phyloP scores from a whole-genome alignment of 257 asterid genomes.

The Gentiana straminea region DNA sequence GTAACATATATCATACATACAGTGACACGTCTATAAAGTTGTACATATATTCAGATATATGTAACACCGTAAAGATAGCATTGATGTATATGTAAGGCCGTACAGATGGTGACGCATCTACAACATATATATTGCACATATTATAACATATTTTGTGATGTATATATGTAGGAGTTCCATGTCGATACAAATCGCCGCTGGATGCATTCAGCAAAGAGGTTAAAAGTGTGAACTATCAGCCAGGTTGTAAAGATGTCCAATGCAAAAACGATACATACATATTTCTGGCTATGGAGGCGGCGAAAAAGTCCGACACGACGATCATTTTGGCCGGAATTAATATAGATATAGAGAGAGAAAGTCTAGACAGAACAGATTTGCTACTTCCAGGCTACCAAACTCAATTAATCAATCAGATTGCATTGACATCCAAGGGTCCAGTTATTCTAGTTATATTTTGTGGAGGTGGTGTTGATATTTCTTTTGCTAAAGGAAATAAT shows the following conservation, averaged over 20 bases:
- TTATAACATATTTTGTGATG: not conserved
- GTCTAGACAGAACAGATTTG: constrained; percentile 23
- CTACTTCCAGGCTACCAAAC: constrained; percentile 37
- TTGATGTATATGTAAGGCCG: too few species aligned
- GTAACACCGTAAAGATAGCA: too few species aligned
- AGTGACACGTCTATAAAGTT: too few species aligned
- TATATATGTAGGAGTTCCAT: constrained; percentile 25
- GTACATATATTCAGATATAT: not conserved
- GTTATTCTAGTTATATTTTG: constrained; percentile 30
- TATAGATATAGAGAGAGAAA: constrained; percentile 26
- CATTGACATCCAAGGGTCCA: constrained; percentile 25
- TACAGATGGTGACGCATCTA: too few species aligned
- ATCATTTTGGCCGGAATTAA: constrained; percentile 31
- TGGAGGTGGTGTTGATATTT: constrained; percentile 34
- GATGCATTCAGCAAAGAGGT: constrained; percentile 18
- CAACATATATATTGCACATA: too few species aligned
- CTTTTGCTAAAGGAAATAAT: constrained; percentile 19
- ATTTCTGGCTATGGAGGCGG: constrained; percentile 23
- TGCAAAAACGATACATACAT: constrained; percentile 20
- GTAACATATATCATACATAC: too few species aligned
- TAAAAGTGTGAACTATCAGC: constrained; percentile 9
- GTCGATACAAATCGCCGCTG: constrained; percentile 20
- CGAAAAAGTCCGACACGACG: constrained; percentile 25
- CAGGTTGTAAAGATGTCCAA: constrained; percentile 28
- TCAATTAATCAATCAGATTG: constrained; percentile 21